Evolutionary conservation across 2,329 filamentous ascomycete species (phyloP), one percentile per base, ranked within the genome.

Genomic region (Verticillium tricorpus): DNA sequence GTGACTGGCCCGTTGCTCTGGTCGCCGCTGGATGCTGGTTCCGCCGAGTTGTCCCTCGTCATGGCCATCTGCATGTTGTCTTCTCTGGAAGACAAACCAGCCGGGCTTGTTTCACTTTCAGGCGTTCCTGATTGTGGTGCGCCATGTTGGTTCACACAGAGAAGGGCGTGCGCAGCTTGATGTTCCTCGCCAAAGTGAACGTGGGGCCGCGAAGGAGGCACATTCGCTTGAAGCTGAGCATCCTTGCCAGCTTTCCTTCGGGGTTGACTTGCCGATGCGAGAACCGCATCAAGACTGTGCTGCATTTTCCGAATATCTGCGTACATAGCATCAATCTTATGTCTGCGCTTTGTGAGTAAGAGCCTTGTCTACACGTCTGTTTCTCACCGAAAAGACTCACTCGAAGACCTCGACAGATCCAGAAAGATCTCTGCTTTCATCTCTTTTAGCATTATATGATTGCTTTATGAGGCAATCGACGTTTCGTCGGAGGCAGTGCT

Each of bases 1-100:
- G 80, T 69, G 19, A 65, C 66, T 1, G 62, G 56, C 60, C 75
- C 73, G 52, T 78, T 77, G 19, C 75, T 63, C 7, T 50, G 17
- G 37, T 65, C 60, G 39, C 61, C 68, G 58, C 72, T 72, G 3
- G 74, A 74, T 52, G 75, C 75, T 0, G 78, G 80, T 45, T 58
- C 57, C 57, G 45, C 2, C 57, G 39, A 50, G 40, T n/a, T n/a
- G 8, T 35, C 28, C 25, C 11, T 22, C 4, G 62, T 66, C 9
- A 66, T 67, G 28, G 66, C 34, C 34, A 35, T 35, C 34, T 35
- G 34, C 34, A 35, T 35, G 34, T 35, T 35, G 14, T 35, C 65
- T 35, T 66, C 64, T 17, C 63, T 52, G 6, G 56, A 60, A 4
- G 66, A 66, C 11, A 67, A n/a, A 0, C 59, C 60, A 12, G 65